Percentiles rank a stretch among this genome's conserved stretches.
Evolutionary conservation across 1,284 basidiomycete species (phyloP).

Genomic region (Malassezia cuniculi): DNA sequence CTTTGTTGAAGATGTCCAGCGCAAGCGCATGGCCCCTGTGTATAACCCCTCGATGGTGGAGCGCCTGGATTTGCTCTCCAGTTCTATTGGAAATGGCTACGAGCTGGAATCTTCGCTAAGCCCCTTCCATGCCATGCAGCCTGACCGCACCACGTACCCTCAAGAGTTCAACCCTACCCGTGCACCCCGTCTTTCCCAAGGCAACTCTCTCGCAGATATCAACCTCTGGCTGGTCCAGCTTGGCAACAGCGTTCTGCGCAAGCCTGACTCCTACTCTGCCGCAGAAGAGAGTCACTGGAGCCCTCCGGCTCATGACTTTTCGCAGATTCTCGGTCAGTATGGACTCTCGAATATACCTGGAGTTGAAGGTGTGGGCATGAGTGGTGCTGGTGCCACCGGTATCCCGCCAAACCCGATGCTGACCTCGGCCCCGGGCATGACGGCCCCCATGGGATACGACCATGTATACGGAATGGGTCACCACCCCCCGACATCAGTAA

Average conservation of each 20-base stretch:
- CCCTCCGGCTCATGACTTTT: constrained; percentile 20
- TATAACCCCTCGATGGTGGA: constrained; percentile 38
- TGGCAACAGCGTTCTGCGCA: constrained; percentile 33
- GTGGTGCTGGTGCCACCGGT: neutral
- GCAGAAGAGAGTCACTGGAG: neutral
- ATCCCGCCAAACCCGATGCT: neutral
- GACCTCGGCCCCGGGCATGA: too few relatives aligned
- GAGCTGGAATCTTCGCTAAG: too few relatives aligned
- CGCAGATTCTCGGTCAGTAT: constrained; percentile 19
- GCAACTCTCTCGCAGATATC: constrained; percentile 29
- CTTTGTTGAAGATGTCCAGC: constrained; percentile 33
- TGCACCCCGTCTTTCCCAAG: too few relatives aligned
- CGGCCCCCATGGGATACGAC: too few relatives aligned
- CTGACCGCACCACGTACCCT: constrained; percentile 45
- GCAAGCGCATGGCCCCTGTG: constrained; percentile 32
- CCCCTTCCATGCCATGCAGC: too few relatives aligned
- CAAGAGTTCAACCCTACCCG: constrained; percentile 57
- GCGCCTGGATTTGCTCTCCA: constrained; percentile 17
- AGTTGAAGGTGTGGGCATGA: too few relatives aligned
- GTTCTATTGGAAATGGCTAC: neutral
- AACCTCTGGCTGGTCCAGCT: constrained; percentile 43
- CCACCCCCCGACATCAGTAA: too few relatives aligned
- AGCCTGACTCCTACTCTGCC: constrained; percentile 16
- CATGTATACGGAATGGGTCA: too few relatives aligned
- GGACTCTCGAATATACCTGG: constrained; percentile 36